phyloP scores from a whole-genome alignment of 176 grass and related monocot genomes.

The Puya raimondii region DNA sequence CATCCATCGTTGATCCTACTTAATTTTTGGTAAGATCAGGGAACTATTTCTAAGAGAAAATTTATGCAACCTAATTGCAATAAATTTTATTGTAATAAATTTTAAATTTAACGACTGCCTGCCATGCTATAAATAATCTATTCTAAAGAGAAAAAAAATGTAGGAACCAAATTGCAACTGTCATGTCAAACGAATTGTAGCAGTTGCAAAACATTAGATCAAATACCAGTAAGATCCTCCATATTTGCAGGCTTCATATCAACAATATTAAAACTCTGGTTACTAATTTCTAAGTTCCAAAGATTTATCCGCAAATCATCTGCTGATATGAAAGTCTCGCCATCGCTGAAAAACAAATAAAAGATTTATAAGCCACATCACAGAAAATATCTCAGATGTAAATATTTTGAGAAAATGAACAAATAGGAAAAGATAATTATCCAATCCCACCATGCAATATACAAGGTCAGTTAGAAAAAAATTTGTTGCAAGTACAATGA shows the following conservation, averaged over 20 bases:
- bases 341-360: constrained; percentile 36
- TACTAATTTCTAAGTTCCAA: constrained; percentile 91
- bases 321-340: constrained; percentile 87
- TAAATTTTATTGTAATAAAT: too few relatives aligned
- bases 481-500: not conserved
- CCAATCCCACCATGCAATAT: too few relatives aligned
- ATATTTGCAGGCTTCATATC: constrained; percentile 91
- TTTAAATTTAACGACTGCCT: too few relatives aligned
- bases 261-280: constrained; percentile 90
- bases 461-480: not conserved
- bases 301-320: constrained; percentile 95
- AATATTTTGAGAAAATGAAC: constrained; percentile 31
- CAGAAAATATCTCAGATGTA: not conserved
- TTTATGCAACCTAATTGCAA: too few relatives aligned
- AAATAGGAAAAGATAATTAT: not conserved
- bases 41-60: too few relatives aligned
- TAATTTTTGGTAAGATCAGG: too few relatives aligned
- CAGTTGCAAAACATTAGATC: not conserved
- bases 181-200: too few relatives aligned
- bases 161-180: too few relatives aligned
- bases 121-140: too few relatives aligned
- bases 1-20: too few relatives aligned
- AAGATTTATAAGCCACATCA: not conserved
- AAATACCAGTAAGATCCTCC: constrained; percentile 83
- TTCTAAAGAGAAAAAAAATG: too few relatives aligned